Evolutionary conservation across 768 basidiomycete genomes (phyloP).

Genomic region (Russula vinacea): DNA sequence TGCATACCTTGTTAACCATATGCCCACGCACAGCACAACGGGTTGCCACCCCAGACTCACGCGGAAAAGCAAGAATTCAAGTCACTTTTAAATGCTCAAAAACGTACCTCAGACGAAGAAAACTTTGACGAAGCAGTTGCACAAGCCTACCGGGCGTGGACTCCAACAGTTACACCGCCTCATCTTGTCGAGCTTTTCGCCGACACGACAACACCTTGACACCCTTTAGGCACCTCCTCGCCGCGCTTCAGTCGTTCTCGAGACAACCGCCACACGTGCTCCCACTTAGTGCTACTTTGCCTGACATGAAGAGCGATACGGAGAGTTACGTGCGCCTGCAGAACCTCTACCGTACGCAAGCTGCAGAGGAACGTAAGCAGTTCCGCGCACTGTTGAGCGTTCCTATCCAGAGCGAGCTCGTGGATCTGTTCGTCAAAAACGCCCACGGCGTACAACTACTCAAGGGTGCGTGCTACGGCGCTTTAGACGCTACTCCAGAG

Average conservation of each 20-base stretch:
- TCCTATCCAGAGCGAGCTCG: constrained; percentile 48
- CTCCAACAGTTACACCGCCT: constrained; percentile 44
- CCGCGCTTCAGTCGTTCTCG: constrained; percentile 67
- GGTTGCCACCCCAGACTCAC: constrained; percentile 49
- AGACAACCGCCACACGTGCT: constrained; percentile 57
- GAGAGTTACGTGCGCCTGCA: constrained; percentile 79
- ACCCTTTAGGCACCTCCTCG: constrained; percentile 41
- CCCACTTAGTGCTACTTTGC: constrained; percentile 82
- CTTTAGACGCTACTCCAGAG: constrained; percentile 48
- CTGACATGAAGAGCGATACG: constrained; percentile 96
- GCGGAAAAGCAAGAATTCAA: constrained; percentile 81
- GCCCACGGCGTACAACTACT: constrained; percentile 69
- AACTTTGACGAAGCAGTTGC: constrained; percentile 94
- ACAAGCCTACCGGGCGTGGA: constrained; percentile 82
- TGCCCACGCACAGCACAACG: constrained; percentile 54
- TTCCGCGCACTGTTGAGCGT: constrained; percentile 45
- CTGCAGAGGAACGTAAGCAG: constrained; percentile 62
- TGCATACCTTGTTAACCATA: background rate
- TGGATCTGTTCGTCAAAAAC: constrained; percentile 79
- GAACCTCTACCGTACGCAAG: constrained; percentile 74
- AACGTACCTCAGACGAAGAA: constrained; percentile 83
- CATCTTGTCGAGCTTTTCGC: constrained; percentile 26
- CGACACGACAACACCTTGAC: constrained; percentile 3
- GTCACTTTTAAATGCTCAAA: constrained; percentile 54
- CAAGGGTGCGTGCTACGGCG: constrained; percentile 60